These are phyloP conservation scores for Ophiobolus disseminans DNA, from an alignment of 2,329 filamentous ascomycete species.

Conservation along the genomic window DNA sequence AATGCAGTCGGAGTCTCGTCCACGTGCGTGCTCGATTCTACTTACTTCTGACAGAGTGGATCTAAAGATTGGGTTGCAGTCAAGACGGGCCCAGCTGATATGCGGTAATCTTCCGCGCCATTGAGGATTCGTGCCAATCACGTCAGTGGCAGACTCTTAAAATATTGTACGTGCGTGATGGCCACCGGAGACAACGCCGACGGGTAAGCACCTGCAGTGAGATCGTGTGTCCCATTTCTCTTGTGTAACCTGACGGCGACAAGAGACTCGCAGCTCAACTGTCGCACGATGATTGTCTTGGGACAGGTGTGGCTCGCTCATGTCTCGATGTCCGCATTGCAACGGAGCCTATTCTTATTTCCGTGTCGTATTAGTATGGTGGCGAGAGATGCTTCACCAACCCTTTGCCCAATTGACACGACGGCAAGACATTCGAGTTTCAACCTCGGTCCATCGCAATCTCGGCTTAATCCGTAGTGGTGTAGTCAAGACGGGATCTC, in stretches of 20 bases:
- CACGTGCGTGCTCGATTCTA: background rate
- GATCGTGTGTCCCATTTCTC: slow-evolving; percentile 3
- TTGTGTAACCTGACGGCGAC: slow-evolving; percentile 11
- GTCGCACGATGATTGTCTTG: background rate
- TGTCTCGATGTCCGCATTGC: background rate
- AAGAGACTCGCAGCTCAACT: slow-evolving; percentile 6
- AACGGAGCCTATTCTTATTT: background rate
- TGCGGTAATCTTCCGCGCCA: slow-evolving; percentile 12
- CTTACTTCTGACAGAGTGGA: too few relatives aligned
- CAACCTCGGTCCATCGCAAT: slow-evolving; percentile 11
- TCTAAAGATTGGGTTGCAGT: too few relatives aligned
- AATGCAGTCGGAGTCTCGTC: background rate
- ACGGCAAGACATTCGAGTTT: too few relatives aligned
- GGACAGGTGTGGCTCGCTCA: background rate
- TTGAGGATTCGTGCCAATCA: slow-evolving; percentile 12
- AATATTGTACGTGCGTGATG: slow-evolving; percentile 10
- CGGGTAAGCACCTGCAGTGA: slow-evolving; percentile 9
- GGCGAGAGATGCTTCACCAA: background rate
- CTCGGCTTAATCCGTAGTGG: slow-evolving; percentile 15
- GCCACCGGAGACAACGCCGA: slow-evolving; percentile 30
- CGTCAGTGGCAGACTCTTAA: slow-evolving; percentile 11
- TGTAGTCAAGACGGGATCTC: slow-evolving; percentile 9
- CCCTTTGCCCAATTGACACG: background rate
- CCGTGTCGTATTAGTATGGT: background rate
- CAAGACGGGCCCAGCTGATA: background rate